Evolutionary conservation across 2,329 filamentous ascomycete species (phyloP).

Genomic region (Achaetomium macrosporum): DNA sequence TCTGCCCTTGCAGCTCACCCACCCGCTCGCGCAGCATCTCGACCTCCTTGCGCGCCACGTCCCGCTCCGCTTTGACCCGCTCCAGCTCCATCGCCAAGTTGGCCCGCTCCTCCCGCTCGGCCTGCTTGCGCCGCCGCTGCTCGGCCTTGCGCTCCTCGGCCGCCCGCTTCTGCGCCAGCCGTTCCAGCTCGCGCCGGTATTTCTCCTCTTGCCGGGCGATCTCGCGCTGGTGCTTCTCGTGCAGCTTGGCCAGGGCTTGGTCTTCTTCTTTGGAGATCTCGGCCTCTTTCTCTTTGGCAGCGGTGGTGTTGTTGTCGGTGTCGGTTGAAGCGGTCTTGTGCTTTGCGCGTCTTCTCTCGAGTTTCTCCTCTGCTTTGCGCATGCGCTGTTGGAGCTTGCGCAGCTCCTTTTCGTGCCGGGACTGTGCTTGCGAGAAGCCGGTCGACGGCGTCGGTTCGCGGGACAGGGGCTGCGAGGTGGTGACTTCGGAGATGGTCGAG

Average conservation of each 20-base stretch:
- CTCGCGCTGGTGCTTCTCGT: constrained; percentile 58
- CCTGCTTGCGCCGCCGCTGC: constrained; percentile 46
- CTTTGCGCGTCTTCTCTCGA: constrained; percentile 36
- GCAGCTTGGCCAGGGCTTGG: constrained; percentile 48
- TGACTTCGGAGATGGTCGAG: constrained; percentile 32
- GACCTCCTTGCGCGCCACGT: constrained; percentile 47
- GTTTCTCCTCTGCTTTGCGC: constrained; percentile 57
- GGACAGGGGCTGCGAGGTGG: constrained; percentile 11
- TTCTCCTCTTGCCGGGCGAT: constrained; percentile 62
- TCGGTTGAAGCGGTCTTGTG: constrained; percentile 29
- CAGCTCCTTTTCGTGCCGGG: constrained; percentile 57
- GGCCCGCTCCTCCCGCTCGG: constrained; percentile 48
- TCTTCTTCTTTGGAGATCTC: too few relatives aligned
- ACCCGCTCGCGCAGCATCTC: constrained; percentile 50
- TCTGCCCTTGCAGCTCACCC: constrained; percentile 54
- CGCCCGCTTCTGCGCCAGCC: constrained; percentile 57
- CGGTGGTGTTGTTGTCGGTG: not conserved
- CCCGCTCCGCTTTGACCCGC: constrained; percentile 43
- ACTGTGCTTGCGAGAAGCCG: constrained; percentile 6
- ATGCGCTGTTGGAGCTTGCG: constrained; percentile 56
- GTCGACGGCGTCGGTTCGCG: constrained; percentile 21
- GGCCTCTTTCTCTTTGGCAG: constrained; percentile 21
- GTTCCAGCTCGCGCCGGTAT: constrained; percentile 57
- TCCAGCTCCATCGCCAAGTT: constrained; percentile 50
- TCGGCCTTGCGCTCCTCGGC: constrained; percentile 55